Base-by-base conservation (phyloP, 495 filamentous ascomycete species). In the Rhypophila decipiens region DNA sequence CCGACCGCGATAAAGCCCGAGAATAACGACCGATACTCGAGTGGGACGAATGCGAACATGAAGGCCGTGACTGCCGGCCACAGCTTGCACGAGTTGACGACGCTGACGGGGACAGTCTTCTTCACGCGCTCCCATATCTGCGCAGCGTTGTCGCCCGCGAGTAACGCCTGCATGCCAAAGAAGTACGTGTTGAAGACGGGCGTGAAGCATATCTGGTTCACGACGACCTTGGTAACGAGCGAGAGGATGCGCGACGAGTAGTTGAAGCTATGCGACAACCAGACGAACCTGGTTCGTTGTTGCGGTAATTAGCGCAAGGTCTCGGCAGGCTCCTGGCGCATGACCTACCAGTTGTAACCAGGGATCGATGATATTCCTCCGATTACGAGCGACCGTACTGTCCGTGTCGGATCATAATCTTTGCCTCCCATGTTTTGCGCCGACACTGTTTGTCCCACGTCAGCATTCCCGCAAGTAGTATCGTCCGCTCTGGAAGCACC, bases 1-100 rank as follows among this genome's bases (percentile, higher is more conserved):
- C 87, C 86, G 38, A 95, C 83, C 2, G 87, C 89, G 56, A 90
- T 76, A 12, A 79, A 63, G 12, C 82, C 90, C 0, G 85, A 80
- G 61, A 95, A 90, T 8, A 96, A 70, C 43, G 79, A 84, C 41
- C 90, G 74, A 59, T 85, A 90, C 61, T 90, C 79, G 19, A 88
- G 65, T 22, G 80, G 79, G 15, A 96, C 71, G 58, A 88, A 91
- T 42, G 87, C 84, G 57, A 96, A 95, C 63, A 74, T 91, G 64
- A 95, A 82, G 1, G 88, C 88, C 3, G 84, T 93, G 21, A 96
- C 88, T 2, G 81, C 82, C 0, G 90, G 90, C 90, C 90, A 96
- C 12, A 96, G 67, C 72, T 95, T 95, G 56, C 81, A 82, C 42
- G 82, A 84, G 59, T 95, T 96, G 55, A 79, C 57, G 47, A 84